Conservation (phyloP, 2,329 filamentous ascomycete genomes). For the Trematosphaeria pertusa region DNA sequence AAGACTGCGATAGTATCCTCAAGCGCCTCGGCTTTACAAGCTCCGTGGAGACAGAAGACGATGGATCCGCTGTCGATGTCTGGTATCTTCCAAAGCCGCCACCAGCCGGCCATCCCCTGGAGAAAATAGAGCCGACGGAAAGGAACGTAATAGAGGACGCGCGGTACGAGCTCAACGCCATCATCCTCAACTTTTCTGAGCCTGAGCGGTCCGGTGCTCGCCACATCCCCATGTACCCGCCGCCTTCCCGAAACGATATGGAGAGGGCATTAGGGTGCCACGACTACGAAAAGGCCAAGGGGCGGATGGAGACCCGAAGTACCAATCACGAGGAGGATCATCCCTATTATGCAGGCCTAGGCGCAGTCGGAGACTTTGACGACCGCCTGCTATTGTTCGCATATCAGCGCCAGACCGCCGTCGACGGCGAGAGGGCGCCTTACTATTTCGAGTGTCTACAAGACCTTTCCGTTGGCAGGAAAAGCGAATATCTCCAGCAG, state of each 20-base stretch:
- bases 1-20: conserved; percentile 66
- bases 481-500: conserved; percentile 63
- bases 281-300: conserved; percentile 40
- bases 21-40: conserved; percentile 64
- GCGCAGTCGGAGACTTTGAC: conserved; percentile 67
- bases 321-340: conserved; percentile 44
- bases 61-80: conserved; percentile 26
- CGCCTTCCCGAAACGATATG: conserved; percentile 50
- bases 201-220: conserved; percentile 37
- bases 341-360: conserved; percentile 66
- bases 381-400: conserved; percentile 68
- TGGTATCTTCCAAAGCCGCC: conserved; percentile 45
- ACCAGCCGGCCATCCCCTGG: conserved; percentile 24
- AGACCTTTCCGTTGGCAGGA: conserved; percentile 62
- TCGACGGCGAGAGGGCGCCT: conserved; percentile 61
- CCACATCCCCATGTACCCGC: conserved; percentile 38
- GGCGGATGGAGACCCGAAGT: conserved; percentile 32
- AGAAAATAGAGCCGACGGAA: conserved; percentile 18
- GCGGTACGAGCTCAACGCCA: conserved; percentile 62
- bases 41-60: conserved; percentile 37
- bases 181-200: conserved; percentile 54
- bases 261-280: conserved; percentile 45
- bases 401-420: conserved; percentile 65
- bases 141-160: conserved; percentile 62
- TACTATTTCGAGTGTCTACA: conserved; percentile 73